A percentile compares a stretch with the other conserved stretches of the same genome.
These are phyloP conservation scores for Mycothermus thermophilus DNA, from an alignment of 495 filamentous ascomycete species.

Conservation along the genomic window DNA sequence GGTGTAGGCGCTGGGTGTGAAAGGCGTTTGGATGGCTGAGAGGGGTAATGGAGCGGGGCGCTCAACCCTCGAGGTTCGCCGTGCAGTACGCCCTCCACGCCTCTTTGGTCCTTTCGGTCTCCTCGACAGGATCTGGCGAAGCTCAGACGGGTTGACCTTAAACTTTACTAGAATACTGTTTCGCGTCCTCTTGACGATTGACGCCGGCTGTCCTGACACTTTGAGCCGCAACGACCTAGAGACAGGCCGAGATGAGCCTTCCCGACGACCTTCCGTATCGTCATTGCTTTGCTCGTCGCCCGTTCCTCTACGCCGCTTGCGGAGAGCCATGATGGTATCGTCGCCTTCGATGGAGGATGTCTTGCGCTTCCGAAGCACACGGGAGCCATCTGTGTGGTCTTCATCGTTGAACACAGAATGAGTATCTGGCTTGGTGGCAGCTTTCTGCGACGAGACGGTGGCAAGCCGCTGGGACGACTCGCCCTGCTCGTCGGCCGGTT, in stretches of 20 bases:
- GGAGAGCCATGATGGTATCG: slow-evolving; percentile 27
- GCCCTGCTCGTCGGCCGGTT: too few relatives aligned
- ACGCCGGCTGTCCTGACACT: slow-evolving; percentile 8
- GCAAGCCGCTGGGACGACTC: too few relatives aligned
- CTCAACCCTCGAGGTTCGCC: too few relatives aligned
- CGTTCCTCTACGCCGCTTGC: slow-evolving; percentile 32
- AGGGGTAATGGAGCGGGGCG: slow-evolving; percentile 1
- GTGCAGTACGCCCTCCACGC: too few relatives aligned
- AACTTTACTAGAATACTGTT: slow-evolving; percentile 32
- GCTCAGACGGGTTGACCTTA: slow-evolving; percentile 42
- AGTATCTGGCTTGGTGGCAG: slow-evolving; percentile 56
- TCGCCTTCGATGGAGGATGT: slow-evolving; percentile 36
- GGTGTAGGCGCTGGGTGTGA: slow-evolving; percentile 42
- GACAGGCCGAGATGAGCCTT: slow-evolving; percentile 21
- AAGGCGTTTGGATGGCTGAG: slow-evolving; percentile 25
- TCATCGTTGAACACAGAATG: slow-evolving; percentile 81
- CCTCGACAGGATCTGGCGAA: slow-evolving; percentile 44
- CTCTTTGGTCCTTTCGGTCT: slow-evolving; percentile 36
- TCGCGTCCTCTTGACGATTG: slow-evolving; percentile 27
- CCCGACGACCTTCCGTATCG: slow-evolving; percentile 13
- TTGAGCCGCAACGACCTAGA: slow-evolving; percentile 32
- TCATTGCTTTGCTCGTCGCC: slow-evolving; percentile 23
- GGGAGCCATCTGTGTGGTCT: slow-evolving; percentile 73
- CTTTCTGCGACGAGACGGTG: slow-evolving; percentile 59
- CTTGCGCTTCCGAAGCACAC: slow-evolving; percentile 79